Evolutionary conservation across 371 early-diverging fungal species (phyloP), one percentile per base, ranked within the genome.

Genomic region (Capillidium heterosporum): DNA sequence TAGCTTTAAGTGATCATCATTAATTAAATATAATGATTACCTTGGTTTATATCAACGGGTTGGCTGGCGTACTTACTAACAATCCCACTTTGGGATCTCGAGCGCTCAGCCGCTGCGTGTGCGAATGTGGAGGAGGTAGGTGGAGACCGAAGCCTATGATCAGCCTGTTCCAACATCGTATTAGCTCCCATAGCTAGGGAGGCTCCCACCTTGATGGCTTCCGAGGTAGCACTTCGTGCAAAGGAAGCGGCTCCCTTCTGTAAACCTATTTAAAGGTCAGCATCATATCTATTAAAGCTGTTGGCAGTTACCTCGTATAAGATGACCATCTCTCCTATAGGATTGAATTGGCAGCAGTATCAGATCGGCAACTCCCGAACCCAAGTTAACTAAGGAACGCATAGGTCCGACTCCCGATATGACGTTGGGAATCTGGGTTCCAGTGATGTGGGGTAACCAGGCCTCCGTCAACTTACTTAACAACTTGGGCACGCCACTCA

Each of bases 321-420:
- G 72, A 15, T 87, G 75, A 29, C 97, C 95, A 62, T 97, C 95
- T 61, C 82, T 80, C 50, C 81, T 77, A 63, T 91, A 97, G 63
- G 93, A 93, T 59, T 90, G 88, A 57, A 95, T 76, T 0, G 98
- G 98, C 53, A 96, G 64, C 2, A 91, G 65, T 0, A 97, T 80
- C 17, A 97, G 65, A 67, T 96, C 95, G 0, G 89, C 89, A n/a
- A 95, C 73, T 4, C 95, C 95, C 5, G 77, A 72, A 5, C 95
- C 87, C 27, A 96, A 50, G 59, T 92, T 95, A 21, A 91, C 86
- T 32, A 94, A 58, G 10, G 95, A 81, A 3, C 85, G 77, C 47
- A 97, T 78, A 2, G 92, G 89, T 1, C 89, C 76, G 10, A 97
- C 77, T n/a, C 96, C 95, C 5, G 87, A 82, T 7, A 90, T 83